Percentiles rank a stretch among this genome's conserved stretches.
phyloP scores from a whole-genome alignment of 2,329 filamentous ascomycete species.

The Phialophora chinensis region DNA sequence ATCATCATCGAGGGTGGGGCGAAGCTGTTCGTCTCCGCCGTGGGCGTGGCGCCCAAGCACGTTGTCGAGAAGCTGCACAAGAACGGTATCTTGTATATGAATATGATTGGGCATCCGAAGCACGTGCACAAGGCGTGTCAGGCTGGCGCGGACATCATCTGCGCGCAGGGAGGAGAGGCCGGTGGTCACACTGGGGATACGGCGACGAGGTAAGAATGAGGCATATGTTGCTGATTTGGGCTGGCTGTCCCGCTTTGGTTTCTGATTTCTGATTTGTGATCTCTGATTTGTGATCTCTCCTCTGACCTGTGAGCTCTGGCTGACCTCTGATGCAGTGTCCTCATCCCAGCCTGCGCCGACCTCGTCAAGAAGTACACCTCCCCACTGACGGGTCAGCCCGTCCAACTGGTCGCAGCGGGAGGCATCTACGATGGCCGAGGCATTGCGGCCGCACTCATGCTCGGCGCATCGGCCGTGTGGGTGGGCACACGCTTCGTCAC shows the following conservation, averaged over 20 bases:
- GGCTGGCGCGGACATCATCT: constrained; percentile 76
- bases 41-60: constrained; percentile 73
- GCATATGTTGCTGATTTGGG: background rate
- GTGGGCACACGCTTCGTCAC: constrained; percentile 85
- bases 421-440: constrained; percentile 77
- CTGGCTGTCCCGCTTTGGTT: too few species aligned
- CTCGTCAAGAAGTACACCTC: constrained; percentile 71
- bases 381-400: constrained; percentile 66
- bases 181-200: constrained; percentile 84
- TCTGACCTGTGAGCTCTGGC: background rate
- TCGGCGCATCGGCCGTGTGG: constrained; percentile 81
- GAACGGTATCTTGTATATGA: constrained; percentile 79
- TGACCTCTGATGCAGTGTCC: constrained; percentile 55
- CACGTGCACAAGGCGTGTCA: constrained; percentile 81
- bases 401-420: constrained; percentile 79
- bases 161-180: constrained; percentile 36
- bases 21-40: constrained; percentile 76
- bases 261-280: too few species aligned
- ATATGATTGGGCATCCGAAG: constrained; percentile 86
- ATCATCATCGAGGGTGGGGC: constrained; percentile 79
- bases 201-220: constrained; percentile 57
- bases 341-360: constrained; percentile 80
- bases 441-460: constrained; percentile 75
- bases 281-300: background rate
- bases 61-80: constrained; percentile 74